Evolutionary conservation across 2,329 filamentous ascomycete species (phyloP).

Genomic region (Tolypocladium tropicale): DNA sequence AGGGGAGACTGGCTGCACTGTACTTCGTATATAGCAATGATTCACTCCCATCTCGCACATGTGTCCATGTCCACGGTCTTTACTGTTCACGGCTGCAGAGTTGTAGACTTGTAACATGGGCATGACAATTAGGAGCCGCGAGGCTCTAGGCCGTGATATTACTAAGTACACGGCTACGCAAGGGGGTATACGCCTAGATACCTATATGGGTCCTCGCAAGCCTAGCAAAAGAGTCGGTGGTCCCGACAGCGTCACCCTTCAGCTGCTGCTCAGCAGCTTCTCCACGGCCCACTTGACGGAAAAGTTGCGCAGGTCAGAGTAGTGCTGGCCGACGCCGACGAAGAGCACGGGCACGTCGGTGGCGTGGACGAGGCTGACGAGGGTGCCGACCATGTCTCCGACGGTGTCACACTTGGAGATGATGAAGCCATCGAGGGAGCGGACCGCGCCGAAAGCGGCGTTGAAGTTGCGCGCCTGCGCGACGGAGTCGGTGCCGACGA

Average conservation of each 20-base stretch:
- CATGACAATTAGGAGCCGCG: background rate
- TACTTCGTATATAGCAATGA: constrained; percentile 11
- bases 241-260: constrained; percentile 5
- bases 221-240: too few species aligned
- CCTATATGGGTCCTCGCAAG: background rate
- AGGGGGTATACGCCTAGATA: background rate
- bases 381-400: constrained; percentile 93
- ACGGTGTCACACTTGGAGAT: constrained; percentile 98
- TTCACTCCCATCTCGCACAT: constrained; percentile 1
- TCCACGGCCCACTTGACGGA: constrained; percentile 62
- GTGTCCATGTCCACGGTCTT: background rate
- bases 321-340: constrained; percentile 64
- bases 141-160: background rate
- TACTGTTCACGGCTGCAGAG: background rate
- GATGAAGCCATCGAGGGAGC: constrained; percentile 89
- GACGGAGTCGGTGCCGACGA: constrained; percentile 92
- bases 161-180: background rate
- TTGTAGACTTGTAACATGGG: background rate
- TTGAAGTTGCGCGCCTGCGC: constrained; percentile 97
- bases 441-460: constrained; percentile 70
- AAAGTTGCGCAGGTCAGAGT: constrained; percentile 57
- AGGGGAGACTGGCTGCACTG: background rate
- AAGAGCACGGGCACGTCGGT: constrained; percentile 95
- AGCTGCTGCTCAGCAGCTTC: constrained; percentile 47
- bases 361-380: constrained; percentile 95